A percentile compares a stretch with the other conserved stretches of the same genome.
Conservation (phyloP, 306 rosid species). For the Fragaria vesca region DNA sequence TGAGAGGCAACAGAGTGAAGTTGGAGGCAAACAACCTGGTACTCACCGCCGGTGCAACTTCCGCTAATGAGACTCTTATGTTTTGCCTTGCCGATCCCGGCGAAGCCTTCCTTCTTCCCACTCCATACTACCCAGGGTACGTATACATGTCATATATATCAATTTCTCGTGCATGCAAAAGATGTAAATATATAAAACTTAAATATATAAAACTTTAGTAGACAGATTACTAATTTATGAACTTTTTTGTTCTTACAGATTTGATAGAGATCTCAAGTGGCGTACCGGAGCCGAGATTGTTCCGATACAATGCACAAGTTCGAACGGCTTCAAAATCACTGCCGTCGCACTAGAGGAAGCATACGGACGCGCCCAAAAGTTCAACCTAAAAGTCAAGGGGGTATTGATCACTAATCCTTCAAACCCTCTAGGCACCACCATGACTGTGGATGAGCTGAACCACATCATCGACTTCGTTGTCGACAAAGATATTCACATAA, state of each 20-base stretch:
- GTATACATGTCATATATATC: neutral
- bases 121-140: constrained; percentile 93
- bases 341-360: constrained; percentile 56
- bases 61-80: constrained; percentile 83
- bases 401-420: constrained; percentile 79
- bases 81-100: constrained; percentile 82
- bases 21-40: constrained; percentile 54
- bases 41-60: constrained; percentile 85
- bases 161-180: neutral
- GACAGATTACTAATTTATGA: neutral
- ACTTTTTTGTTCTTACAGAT: constrained; percentile 31
- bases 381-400: constrained; percentile 63
- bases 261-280: constrained; percentile 90
- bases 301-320: constrained; percentile 69
- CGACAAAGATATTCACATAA: constrained; percentile 45
- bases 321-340: constrained; percentile 73
- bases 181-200: neutral
- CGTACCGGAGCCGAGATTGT: constrained; percentile 67
- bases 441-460: constrained; percentile 50
- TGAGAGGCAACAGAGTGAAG: constrained; percentile 56
- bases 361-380: constrained; percentile 40
- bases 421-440: constrained; percentile 76
- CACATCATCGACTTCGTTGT: constrained; percentile 50
- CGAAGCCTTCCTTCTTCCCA: constrained; percentile 83
- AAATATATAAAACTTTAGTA: neutral